Evolutionary conservation across 768 basidiomycete genomes (phyloP), one percentile per base, ranked within the genome.

Genomic region (Podaxis sp.): DNA sequence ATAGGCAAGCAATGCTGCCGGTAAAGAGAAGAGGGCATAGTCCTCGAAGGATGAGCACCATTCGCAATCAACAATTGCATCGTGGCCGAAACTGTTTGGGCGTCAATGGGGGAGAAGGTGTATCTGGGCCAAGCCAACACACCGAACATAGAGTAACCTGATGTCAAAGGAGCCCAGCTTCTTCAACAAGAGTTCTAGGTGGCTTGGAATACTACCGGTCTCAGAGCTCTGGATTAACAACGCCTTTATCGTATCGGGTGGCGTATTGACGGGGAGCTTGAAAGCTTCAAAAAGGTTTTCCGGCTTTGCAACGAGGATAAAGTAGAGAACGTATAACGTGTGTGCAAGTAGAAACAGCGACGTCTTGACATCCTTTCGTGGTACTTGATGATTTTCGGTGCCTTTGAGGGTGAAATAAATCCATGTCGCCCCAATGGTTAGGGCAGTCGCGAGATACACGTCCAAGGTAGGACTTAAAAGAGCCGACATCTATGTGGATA

Each of bases 41-140:
- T 91, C 89, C 27, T 79, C 70, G 54, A 77, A 77, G 13, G 85
- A 81, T 21, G 77, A 78, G 70, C 90, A 91, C 68, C 86, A 83
- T n/a, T 77, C 77, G 71, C 90, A 91, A 6, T 77, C 79, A 48
- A 84, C 75, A 14, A 91, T 71, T 4, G 83, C 81, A 27, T 78
- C 70, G 70, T 91, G 90, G 23, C 90, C 90, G 62, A 90, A 88
- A 59, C 90, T 89, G 63, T 18, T 32, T 21, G 46, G 25, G 3
- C 47, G 27, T 47, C 14, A 52, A 35, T 25, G 5, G n/a, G 6
- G 7, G 6, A 5, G 7, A 21, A 23, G 9, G 10, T 10, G 28
- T 4, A 54, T 44, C 44, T 44, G 9, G 10, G n/a, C 10, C 55
- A 9, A 51, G 46, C 40, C 6, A 3, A 70, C 79, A 14, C 51